Base-by-base conservation (phyloP, 2,329 filamentous ascomycete genomes). In the Colletotrichum navitas region DNA sequence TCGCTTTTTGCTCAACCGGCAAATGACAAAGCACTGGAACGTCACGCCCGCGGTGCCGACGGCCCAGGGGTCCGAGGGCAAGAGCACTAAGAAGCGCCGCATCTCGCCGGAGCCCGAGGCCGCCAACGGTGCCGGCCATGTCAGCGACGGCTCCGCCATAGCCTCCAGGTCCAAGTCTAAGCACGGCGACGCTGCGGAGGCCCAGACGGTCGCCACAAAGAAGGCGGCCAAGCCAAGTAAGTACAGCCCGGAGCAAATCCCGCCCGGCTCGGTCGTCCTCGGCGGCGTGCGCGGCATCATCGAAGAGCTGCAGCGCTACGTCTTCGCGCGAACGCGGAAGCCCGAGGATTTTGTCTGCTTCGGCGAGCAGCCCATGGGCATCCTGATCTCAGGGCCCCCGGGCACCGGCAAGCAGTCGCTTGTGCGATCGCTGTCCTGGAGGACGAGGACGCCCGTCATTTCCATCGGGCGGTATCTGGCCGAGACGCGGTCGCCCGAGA, bases 331-430 rank as follows among this genome's bases (percentile, higher is more conserved):
- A 5, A 21, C 49, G 11, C 26, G 54, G 26, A 63, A 59, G 32
- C 65, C 72, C 3, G 68, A 70, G 29, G 65, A 72, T 8, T 69
- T 63, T 55, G 29, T 39, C 2, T 49, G 49, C 52, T 73, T 63
- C 18, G 69, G 66, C 24, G 63, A 73, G 36, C 63, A 68, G 45
- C 90, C 91, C 3, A 87, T 90, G 34, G 93, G 93, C 61, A 89
- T 96, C 21, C 81, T 96, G 3, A 82, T 97, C 1, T 92, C 95
- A 75, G 94, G 94, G 0, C 94, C 94, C 0, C 89, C 92, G 1
- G 93, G 93, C 24, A 94, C 92, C 74, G 94, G 94, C 73, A 96
- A 97, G 80, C 94, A 91, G 0, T 91, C 93, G 79, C 88, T 95
- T 58, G 90, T 93, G 8, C 89, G 92, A 76, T 92, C 91, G 1